These are phyloP conservation scores for Chalaropsis thielavioides DNA, from an alignment of 2,329 filamentous ascomycete genomes.

Conservation along the genomic window DNA sequence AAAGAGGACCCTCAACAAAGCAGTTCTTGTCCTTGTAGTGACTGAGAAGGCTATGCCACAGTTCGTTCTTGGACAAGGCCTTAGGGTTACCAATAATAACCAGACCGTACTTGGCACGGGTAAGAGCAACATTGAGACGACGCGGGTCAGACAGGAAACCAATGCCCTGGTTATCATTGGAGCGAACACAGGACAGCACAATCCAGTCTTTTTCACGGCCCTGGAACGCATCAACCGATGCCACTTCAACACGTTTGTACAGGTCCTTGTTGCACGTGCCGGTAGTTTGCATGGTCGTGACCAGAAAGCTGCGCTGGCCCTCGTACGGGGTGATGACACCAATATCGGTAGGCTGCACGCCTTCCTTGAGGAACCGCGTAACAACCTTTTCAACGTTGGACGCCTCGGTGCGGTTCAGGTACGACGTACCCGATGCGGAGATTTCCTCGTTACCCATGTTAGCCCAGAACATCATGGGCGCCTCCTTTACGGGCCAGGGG, in stretches of 20 bases:
- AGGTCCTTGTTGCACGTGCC: slow-evolving; percentile 96
- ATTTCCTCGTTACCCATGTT: slow-evolving; percentile 97
- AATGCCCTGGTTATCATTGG: slow-evolving; percentile 97
- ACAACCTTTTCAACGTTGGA: slow-evolving; percentile 98
- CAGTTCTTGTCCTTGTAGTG: slow-evolving; percentile 97
- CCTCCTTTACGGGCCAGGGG: slow-evolving; percentile 87
- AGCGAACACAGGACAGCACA: slow-evolving; percentile 91
- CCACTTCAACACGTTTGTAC: slow-evolving; percentile 97
- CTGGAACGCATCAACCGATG: slow-evolving; percentile 96
- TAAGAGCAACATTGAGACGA: slow-evolving; percentile 91
- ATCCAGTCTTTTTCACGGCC: slow-evolving; percentile 99
- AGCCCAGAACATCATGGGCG: slow-evolving; percentile 99
- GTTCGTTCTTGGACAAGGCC: slow-evolving; percentile 89
- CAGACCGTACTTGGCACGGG: slow-evolving; percentile 88
- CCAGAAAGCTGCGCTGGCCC: slow-evolving; percentile 93
- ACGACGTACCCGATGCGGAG: slow-evolving; percentile 91
- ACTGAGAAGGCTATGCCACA: slow-evolving; percentile 88
- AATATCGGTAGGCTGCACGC: slow-evolving; percentile 84
- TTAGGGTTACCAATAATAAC: slow-evolving; percentile 97
- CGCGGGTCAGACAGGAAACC: slow-evolving; percentile 96
- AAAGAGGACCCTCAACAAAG: slow-evolving; percentile 86
- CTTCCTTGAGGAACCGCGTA: slow-evolving; percentile 96
- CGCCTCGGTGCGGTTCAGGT: slow-evolving; percentile 92
- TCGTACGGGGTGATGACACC: slow-evolving; percentile 98
- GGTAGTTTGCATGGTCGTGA: slow-evolving; percentile 97